Conservation (phyloP, 2,329 filamentous ascomycete genomes). For the Zymoseptoria crescenta region DNA sequence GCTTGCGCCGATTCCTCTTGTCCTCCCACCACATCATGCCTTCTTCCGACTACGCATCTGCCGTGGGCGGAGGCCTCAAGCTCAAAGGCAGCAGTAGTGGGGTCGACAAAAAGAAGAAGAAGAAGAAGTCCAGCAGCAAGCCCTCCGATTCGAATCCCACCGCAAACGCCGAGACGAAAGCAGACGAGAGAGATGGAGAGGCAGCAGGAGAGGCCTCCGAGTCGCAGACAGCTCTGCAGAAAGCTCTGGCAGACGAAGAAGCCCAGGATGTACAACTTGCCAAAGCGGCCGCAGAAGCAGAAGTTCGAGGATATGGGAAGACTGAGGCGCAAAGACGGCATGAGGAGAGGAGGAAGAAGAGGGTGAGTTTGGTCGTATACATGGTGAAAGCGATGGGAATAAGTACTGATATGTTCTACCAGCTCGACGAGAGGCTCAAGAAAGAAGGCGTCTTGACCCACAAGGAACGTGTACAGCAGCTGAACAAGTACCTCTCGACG, state of each 20-base stretch:
- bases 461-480: slow-evolving; percentile 85
- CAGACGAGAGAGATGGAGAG: slow-evolving; percentile 20
- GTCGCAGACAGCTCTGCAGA: slow-evolving; percentile 19
- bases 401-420: neutral
- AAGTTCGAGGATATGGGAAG: slow-evolving; percentile 44
- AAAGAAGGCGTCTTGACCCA: slow-evolving; percentile 90
- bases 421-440: slow-evolving; percentile 75
- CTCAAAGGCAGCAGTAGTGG: slow-evolving; percentile 70
- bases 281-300: slow-evolving; percentile 22
- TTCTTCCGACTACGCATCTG: slow-evolving; percentile 64
- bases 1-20: neutral
- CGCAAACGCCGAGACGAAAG: slow-evolving; percentile 20
- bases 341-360: slow-evolving; percentile 72
- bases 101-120: slow-evolving; percentile 57
- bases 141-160: slow-evolving; percentile 9
- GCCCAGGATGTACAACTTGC: slow-evolving; percentile 3
- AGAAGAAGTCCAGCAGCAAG: slow-evolving; percentile 30
- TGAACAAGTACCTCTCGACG: slow-evolving; percentile 87
- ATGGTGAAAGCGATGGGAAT: neutral
- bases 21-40: slow-evolving; percentile 47
- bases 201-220: slow-evolving; percentile 26
- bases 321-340: slow-evolving; percentile 77
- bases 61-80: slow-evolving; percentile 68
- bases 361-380: slow-evolving; percentile 48
- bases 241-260: slow-evolving; percentile 31